Conservation (phyloP, 495 filamentous ascomycete genomes). For the Penicillium crystallinum region DNA sequence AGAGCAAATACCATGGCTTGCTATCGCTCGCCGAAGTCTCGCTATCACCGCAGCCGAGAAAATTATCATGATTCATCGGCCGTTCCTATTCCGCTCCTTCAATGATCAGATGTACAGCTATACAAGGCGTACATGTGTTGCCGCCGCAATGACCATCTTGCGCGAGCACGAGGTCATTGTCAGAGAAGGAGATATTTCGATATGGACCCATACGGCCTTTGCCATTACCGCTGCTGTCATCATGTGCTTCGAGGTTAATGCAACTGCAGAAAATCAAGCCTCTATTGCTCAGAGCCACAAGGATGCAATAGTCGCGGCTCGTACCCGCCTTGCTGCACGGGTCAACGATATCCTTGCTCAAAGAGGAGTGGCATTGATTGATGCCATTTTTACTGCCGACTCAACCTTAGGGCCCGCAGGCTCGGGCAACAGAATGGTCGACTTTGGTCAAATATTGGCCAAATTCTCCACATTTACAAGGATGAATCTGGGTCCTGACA, state of each 20-base stretch:
- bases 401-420: neutral
- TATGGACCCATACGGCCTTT: slow-evolving; percentile 32
- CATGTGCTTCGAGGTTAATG: slow-evolving; percentile 28
- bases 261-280: slow-evolving; percentile 12
- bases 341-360: slow-evolving; percentile 24
- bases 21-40: slow-evolving; percentile 36
- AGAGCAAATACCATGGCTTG: slow-evolving; percentile 34
- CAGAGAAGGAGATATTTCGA: slow-evolving; percentile 25
- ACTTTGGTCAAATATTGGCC: slow-evolving; percentile 23
- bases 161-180: slow-evolving; percentile 34
- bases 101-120: slow-evolving; percentile 34
- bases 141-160: slow-evolving; percentile 43
- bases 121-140: slow-evolving; percentile 40
- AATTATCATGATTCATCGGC: slow-evolving; percentile 49
- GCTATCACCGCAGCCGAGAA: slow-evolving; percentile 45
- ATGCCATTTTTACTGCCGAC: slow-evolving; percentile 26
- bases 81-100: slow-evolving; percentile 42
- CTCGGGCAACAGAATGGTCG: slow-evolving; percentile 8
- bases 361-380: slow-evolving; percentile 28
- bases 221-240: slow-evolving; percentile 30
- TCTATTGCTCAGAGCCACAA: slow-evolving; percentile 17
- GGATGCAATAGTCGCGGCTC: slow-evolving; percentile 21
- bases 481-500: slow-evolving; percentile 8
- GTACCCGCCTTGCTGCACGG: slow-evolving; percentile 20
- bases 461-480: slow-evolving; percentile 25